These are phyloP conservation scores for Neonectria ditissima DNA, from an alignment of 2,329 filamentous ascomycete genomes.

Conservation along the genomic window DNA sequence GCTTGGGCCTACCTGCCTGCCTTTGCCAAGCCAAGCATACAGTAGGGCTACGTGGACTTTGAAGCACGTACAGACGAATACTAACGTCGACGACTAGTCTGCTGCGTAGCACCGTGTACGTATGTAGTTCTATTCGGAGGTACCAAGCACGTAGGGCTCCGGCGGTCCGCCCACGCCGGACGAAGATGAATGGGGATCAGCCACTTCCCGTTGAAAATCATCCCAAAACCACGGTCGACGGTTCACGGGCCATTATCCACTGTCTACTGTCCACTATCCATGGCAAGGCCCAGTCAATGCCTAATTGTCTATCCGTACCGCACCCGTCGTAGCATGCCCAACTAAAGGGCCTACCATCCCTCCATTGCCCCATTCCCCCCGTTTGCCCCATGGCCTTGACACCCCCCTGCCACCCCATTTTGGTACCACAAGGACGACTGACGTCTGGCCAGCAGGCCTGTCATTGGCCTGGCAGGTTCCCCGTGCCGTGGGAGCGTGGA, in stretches of 20 bases:
- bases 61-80: not conserved
- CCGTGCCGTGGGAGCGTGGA: conserved; percentile 22
- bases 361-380: conserved; percentile 2
- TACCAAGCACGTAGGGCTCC: not conserved
- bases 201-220: not conserved
- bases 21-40: not conserved
- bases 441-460: conserved; percentile 21
- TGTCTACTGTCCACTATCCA: not conserved
- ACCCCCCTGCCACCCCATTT: conserved; percentile 1
- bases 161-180: not conserved
- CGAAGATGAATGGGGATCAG: not conserved
- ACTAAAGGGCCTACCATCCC: not conserved
- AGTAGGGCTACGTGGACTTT: not conserved
- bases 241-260: not conserved
- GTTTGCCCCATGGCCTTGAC: not conserved
- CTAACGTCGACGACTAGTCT: too few species aligned
- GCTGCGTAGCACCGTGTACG: too few species aligned
- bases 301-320: not conserved
- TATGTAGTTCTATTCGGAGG: not conserved
- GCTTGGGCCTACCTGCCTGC: not conserved
- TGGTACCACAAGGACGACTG: conserved; percentile 15
- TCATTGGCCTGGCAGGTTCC: conserved; percentile 28
- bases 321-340: not conserved
- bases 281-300: not conserved
- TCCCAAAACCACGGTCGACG: not conserved